Conservation (phyloP, 202 grass and related monocot species). For the Cymbopogon flexuosus region DNA sequence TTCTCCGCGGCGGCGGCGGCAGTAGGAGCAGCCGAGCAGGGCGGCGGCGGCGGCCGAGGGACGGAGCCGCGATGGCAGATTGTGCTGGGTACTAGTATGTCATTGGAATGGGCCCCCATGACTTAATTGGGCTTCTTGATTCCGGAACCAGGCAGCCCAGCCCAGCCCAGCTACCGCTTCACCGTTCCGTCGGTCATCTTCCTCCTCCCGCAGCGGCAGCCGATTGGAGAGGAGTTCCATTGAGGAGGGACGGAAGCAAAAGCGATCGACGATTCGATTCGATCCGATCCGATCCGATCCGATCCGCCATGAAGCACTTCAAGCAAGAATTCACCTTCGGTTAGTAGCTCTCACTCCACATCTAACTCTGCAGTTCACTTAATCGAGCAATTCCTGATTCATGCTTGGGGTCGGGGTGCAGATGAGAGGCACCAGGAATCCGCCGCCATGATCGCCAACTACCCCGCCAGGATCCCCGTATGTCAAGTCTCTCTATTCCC, state of each 20-base stretch:
- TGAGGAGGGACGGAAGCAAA: not conserved
- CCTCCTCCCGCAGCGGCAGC: not conserved
- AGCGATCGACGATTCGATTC: not conserved
- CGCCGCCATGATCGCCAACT: not conserved
- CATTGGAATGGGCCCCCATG: not conserved
- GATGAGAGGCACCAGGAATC: slow-evolving; percentile 58
- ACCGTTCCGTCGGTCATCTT: not conserved
- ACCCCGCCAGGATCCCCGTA: not conserved
- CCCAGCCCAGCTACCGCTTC: no score
- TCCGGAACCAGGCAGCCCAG: not conserved
- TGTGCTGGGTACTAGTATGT: not conserved
- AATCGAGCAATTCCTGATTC: not conserved
- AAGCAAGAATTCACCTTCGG: slow-evolving; percentile 62
- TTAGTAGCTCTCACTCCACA: not conserved
- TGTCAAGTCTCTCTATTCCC: not conserved
- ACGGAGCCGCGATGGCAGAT: not conserved
- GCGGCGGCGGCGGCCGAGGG: not conserved
- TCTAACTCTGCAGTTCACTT: not conserved
- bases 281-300: not conserved
- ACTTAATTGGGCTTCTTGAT: not conserved
- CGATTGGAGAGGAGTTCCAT: not conserved
- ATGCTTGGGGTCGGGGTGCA: not conserved
- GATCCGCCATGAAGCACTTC: slow-evolving; percentile 37
- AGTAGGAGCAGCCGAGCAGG: not conserved
- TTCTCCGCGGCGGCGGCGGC: not conserved